Evolutionary conservation across 129 eudicot genomes (phyloP), one percentile per base, ranked within the genome.

Genomic region (Silybum marianum): DNA sequence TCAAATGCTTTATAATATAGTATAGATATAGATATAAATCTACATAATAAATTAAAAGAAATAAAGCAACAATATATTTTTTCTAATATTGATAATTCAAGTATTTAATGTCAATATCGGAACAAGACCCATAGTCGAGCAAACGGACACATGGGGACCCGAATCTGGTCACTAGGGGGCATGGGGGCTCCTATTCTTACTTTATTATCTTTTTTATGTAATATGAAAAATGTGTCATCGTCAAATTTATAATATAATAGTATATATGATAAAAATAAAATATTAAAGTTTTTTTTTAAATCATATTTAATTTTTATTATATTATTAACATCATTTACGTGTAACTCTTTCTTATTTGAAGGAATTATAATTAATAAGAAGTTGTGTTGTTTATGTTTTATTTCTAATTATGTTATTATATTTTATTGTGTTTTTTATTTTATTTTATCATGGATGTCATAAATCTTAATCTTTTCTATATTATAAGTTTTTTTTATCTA

Each of bases 31-130:
- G n/a, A n/a, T n/a, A n/a, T n/a, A n/a, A n/a, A n/a, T n/a, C n/a
- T n/a, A n/a, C n/a, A n/a, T n/a, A n/a, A n/a, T n/a, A n/a, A n/a
- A n/a, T n/a, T n/a, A n/a, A n/a, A n/a, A n/a, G n/a, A n/a, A n/a
- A n/a, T n/a, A n/a, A n/a, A n/a, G n/a, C n/a, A n/a, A n/a, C n/a
- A n/a, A n/a, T n/a, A n/a, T n/a, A n/a, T n/a, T n/a, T n/a, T n/a
- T n/a, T n/a, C n/a, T n/a, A n/a, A n/a, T n/a, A n/a, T n/a, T n/a
- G n/a, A n/a, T 77, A 65, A 34, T 77, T 65, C 38, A 65, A 77
- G 28, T 38, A 38, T 8, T 65, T 65, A 0, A 77, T 40, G 81
- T 78, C 81, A 24, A 34, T 40, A 78, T 78, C 82, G 82, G 74
- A 66, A 67, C 44, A 66, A 40, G 82, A 68, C 82, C 65, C 67